Conservation (phyloP, 106 monocot species). For the Allium fistulosum region DNA sequence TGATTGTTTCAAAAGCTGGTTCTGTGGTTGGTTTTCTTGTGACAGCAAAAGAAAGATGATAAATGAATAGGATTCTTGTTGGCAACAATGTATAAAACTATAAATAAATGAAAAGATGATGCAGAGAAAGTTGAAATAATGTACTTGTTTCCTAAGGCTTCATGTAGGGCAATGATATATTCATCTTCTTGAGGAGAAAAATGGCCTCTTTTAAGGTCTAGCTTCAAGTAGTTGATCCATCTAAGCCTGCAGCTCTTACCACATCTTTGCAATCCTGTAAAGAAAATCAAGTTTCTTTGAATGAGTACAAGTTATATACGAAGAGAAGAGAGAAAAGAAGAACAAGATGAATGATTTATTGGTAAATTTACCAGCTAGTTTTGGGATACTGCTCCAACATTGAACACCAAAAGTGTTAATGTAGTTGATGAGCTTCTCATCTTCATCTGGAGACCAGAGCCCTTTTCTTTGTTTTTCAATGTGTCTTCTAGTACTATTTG, state of each 20-base stretch:
- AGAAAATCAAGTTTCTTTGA: not conserved
- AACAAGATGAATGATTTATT: not conserved
- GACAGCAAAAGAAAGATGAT: no score
- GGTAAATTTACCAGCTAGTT: conserved; percentile 34
- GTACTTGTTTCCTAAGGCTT: conserved; percentile 38
- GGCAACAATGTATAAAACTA: not conserved
- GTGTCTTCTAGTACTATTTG: not conserved
- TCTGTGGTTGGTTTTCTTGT: no score
- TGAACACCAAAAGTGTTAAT: conserved; percentile 52
- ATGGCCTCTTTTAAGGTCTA: conserved; percentile 42
- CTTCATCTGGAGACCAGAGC: conserved; percentile 31
- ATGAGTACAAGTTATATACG: not conserved
- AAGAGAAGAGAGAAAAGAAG: not conserved
- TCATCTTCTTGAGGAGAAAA: conserved; percentile 42
- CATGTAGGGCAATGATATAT: conserved; percentile 26
- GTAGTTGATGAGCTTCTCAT: conserved; percentile 61
- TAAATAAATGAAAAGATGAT: not conserved
- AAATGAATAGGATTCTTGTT: not conserved
- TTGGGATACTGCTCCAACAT: conserved; percentile 70
- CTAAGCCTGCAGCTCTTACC: conserved; percentile 72
- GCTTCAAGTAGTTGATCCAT: conserved; percentile 65
- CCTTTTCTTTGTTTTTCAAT: conserved; percentile 13
- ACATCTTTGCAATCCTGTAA: conserved; percentile 58
- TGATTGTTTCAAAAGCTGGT: no score
- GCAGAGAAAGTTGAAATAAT: no score